phyloP scores from a whole-genome alignment of 257 asterid species.

The Nicotiana paniculata region DNA sequence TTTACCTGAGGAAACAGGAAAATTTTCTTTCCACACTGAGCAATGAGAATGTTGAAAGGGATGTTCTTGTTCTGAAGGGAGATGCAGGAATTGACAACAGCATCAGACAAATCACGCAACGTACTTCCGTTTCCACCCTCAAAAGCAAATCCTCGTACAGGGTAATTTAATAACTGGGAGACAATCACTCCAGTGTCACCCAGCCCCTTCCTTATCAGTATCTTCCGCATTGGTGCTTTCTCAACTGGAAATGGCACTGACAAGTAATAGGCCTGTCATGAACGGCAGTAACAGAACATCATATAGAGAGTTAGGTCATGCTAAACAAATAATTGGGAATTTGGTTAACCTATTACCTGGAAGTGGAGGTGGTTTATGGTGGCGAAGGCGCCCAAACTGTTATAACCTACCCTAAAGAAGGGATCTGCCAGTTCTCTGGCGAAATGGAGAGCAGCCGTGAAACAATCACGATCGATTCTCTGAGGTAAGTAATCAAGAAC shows the following conservation, averaged over 20 bases:
- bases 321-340: neutral
- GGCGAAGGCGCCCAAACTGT: conserved; percentile 81
- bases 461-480: conserved; percentile 42
- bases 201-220: conserved; percentile 35
- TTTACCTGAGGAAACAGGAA: conserved; percentile 67
- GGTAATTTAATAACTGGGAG: conserved; percentile 54
- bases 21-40: conserved; percentile 53
- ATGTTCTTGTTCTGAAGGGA: conserved; percentile 50
- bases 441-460: conserved; percentile 48
- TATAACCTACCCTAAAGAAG: conserved; percentile 62
- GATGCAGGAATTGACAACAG: conserved; percentile 51
- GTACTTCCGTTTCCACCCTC: conserved; percentile 40
- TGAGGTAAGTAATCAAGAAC: conserved; percentile 64
- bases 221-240: conserved; percentile 45
- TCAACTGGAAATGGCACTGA: conserved; percentile 60
- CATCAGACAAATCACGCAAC: conserved; percentile 35
- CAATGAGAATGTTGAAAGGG: conserved; percentile 59
- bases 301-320: neutral
- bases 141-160: conserved; percentile 56
- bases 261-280: conserved; percentile 59
- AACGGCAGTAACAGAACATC: neutral
- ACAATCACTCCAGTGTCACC: conserved; percentile 37
- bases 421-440: conserved; percentile 58
- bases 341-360: conserved; percentile 36
- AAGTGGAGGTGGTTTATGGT: conserved; percentile 84